Conservation (phyloP, 257 asterid genomes). For the Osmanthus fragrans region DNA sequence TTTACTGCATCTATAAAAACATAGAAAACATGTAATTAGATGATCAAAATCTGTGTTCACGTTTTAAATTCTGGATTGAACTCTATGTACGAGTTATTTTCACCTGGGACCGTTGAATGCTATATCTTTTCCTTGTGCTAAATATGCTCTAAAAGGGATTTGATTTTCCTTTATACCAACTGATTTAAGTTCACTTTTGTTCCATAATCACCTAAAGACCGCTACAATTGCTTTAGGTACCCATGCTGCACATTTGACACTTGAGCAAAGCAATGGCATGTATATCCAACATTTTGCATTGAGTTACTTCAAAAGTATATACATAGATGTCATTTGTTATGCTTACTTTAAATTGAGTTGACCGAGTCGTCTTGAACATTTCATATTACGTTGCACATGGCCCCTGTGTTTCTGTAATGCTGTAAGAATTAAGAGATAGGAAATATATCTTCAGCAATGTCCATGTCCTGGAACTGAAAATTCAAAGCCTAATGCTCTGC, state of each 20-base stretch:
- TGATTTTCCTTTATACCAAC: too few species aligned
- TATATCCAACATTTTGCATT: too few species aligned
- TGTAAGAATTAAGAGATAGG: neutral
- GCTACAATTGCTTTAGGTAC: too few species aligned
- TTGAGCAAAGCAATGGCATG: too few species aligned
- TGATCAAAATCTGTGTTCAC: neutral
- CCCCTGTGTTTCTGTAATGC: neutral
- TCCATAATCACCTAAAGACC: too few species aligned
- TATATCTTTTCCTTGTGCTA: neutral
- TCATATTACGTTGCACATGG: neutral
- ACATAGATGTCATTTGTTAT: neutral
- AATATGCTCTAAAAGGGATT: too few species aligned
- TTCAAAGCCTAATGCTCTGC: conserved; percentile 3
- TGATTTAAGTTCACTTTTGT: too few species aligned
- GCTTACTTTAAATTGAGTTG: neutral
- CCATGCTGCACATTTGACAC: too few species aligned
- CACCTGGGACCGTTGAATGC: neutral
- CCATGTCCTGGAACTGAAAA: conserved; percentile 11
- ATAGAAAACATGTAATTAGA: too few species aligned
- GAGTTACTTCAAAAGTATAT: too few species aligned
- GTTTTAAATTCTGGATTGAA: neutral
- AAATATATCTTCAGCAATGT: neutral
- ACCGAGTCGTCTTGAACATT: neutral
- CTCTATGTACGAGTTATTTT: neutral
- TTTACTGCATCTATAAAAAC: neutral